phyloP scores from a whole-genome alignment of 495 filamentous ascomycete species.

The Aspergillus indologenus region DNA sequence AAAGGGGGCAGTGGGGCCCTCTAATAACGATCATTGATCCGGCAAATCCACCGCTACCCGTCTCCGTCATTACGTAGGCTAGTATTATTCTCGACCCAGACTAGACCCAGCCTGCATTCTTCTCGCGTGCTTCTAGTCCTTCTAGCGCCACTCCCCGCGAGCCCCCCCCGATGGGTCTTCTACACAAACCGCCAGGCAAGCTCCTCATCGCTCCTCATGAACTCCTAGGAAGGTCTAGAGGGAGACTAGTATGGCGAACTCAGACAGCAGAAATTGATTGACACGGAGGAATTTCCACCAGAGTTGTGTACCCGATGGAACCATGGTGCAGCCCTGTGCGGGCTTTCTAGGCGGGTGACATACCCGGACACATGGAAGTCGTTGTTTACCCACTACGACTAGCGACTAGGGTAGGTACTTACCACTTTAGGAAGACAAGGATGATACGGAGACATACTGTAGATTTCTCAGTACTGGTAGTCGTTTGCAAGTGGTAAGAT shows the following conservation, averaged over 20 bases:
- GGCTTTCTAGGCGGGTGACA: not conserved
- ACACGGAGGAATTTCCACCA: not conserved
- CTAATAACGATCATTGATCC: slow-evolving; percentile 21
- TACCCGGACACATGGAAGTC: not conserved
- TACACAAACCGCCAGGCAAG: not conserved
- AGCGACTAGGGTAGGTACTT: not conserved
- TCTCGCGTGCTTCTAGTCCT: slow-evolving; percentile 37
- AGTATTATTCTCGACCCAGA: slow-evolving; percentile 9
- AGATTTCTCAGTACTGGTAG: too few species aligned
- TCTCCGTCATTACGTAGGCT: slow-evolving; percentile 34
- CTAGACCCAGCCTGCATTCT: slow-evolving; percentile 27
- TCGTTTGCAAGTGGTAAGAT: too few species aligned
- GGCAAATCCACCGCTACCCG: slow-evolving; percentile 27
- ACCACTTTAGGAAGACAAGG: not conserved
- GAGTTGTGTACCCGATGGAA: not conserved
- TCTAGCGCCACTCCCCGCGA: slow-evolving; percentile 28
- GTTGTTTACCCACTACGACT: not conserved
- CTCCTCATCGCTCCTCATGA: not conserved
- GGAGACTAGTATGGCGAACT: not conserved
- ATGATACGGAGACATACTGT: too few species aligned
- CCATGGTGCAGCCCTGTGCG: not conserved
- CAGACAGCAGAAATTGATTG: not conserved
- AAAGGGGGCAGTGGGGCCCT: slow-evolving; percentile 19
- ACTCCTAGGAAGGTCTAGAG: not conserved
- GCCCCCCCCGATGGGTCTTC: slow-evolving; percentile 3